Evolutionary conservation across 2,329 filamentous ascomycete species (phyloP), one percentile per base, ranked within the genome.

Genomic region (Periconia macrospinosa): DNA sequence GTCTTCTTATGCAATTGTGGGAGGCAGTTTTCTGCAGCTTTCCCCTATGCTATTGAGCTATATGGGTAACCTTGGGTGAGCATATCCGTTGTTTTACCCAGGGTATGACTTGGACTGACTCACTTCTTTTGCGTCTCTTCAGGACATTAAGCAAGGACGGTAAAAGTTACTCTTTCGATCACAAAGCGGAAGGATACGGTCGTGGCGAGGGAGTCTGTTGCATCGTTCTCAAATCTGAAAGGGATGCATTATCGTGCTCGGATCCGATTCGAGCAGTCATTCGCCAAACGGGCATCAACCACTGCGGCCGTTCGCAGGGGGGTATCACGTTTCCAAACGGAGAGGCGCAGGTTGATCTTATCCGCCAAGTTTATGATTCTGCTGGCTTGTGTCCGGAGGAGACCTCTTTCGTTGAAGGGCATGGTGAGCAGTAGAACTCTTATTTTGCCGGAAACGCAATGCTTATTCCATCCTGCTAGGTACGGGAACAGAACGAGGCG

Each of bases 241-340:
- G 15, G 15, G 42, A 44, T 23, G 19, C 19, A 23, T 23, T 44
- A 44, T 11, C 14, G 14, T 15, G 27, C 13, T 9, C n/a, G 6
- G 19, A 44, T 27, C 19, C 19, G 10, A 27, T 44, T 27, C 19
- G 19, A 44, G 42, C 42, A 15, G 23, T 44, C 15, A 44, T 44
- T 27, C 19, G 42, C 15, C 9, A 44, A 15, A 44, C 19, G 15
- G 19, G 10, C 18, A 27, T 11, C 15, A 44, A 44, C 20, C 19
- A 44, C 33, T 37, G 11, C 11, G 33, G 33, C 11, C 33, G 33
- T 10, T 14, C 33, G 11, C 33, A 37, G 15, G 33, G 30, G 13
- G n/a, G 23, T 8, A 80, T 86, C 53, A 85, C 83, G 0, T 76
- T 83, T 66, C 84, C 84, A 0, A 83, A 81, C 76, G 10, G 72